Conservation (phyloP, 352 stramenopile species). For the Globisporangium uncinulatum region DNA sequence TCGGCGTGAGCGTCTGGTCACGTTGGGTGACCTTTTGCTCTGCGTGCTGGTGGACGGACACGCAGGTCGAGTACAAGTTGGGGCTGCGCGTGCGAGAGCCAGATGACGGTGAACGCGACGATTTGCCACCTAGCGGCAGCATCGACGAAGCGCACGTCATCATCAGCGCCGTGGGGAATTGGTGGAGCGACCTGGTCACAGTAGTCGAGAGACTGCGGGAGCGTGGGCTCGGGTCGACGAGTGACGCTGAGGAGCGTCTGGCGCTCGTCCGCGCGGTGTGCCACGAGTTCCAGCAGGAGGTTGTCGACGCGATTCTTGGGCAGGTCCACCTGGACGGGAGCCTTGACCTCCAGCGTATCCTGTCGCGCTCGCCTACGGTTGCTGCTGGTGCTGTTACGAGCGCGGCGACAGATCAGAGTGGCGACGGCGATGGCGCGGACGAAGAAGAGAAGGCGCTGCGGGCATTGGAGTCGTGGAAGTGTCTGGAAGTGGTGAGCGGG, state of each 20-base stretch:
- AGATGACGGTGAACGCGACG: conserved; percentile 1
- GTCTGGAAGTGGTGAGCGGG: conserved; percentile 44
- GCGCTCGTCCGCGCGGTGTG: conserved; percentile 40
- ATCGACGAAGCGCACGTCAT: conserved; percentile 31
- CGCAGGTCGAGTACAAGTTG: conserved; percentile 4
- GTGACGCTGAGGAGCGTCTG: conserved; percentile 25
- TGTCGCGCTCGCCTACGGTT: not conserved
- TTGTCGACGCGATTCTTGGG: conserved; percentile 19
- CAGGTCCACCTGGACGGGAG: conserved; percentile 38
- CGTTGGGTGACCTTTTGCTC: too few relatives aligned
- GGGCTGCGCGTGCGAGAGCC: conserved; percentile 8
- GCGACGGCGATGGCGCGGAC: not conserved
- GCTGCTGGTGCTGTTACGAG: not conserved
- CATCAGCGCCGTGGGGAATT: conserved; percentile 43
- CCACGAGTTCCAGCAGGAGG: conserved; percentile 27
- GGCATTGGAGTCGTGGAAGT: conserved; percentile 61
- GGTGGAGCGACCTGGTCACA: conserved; percentile 54
- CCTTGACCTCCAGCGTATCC: conserved; percentile 13
- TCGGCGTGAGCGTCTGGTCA: too few relatives aligned
- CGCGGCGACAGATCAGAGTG: not conserved
- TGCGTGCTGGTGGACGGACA: too few relatives aligned
- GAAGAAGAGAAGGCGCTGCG: conserved; percentile 30
- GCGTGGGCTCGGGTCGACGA: conserved; percentile 16
- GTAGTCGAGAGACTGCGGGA: conserved; percentile 35
- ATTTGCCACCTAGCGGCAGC: not conserved